These are phyloP conservation scores for Rhododendron ovatum DNA, from an alignment of 148 eudicot species.

Conservation along the genomic window DNA sequence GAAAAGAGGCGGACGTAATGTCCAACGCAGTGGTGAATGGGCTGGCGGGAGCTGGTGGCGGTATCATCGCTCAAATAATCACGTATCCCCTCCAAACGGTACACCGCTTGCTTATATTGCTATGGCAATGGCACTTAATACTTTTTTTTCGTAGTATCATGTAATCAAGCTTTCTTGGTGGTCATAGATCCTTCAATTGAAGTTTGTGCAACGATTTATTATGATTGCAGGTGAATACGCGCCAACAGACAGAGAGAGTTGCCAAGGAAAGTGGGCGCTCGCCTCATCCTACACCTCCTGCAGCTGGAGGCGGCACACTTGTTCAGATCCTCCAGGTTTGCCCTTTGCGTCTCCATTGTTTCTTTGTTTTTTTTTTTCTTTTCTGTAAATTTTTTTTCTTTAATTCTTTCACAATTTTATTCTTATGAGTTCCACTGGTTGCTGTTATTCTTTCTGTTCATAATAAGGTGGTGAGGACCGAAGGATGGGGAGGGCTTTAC, in stretches of 20 bases:
- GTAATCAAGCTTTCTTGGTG: background rate
- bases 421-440: background rate
- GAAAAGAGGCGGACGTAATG: constrained; percentile 30
- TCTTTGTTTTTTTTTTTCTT: background rate
- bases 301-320: constrained; percentile 12
- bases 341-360: background rate
- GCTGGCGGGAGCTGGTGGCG: constrained; percentile 94
- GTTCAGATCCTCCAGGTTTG: constrained; percentile 23
- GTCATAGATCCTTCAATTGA: background rate
- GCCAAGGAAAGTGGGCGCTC: constrained; percentile 16
- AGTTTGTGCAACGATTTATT: too few species aligned
- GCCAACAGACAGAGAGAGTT: constrained; percentile 25
- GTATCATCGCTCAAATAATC: constrained; percentile 78
- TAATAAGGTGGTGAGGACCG: constrained; percentile 57
- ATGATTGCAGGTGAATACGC: constrained; percentile 24
- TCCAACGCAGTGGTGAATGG: constrained; percentile 83
- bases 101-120: background rate
- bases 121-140: background rate
- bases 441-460: background rate
- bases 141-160: background rate
- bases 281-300: background rate
- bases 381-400: too few species aligned
- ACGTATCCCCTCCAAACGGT: constrained; percentile 95
- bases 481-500: constrained; percentile 91
- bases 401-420: background rate